Evolutionary conservation across 148 eudicot species (phyloP), one percentile per base, ranked within the genome.

Genomic region (Rhododendron ovatum): DNA sequence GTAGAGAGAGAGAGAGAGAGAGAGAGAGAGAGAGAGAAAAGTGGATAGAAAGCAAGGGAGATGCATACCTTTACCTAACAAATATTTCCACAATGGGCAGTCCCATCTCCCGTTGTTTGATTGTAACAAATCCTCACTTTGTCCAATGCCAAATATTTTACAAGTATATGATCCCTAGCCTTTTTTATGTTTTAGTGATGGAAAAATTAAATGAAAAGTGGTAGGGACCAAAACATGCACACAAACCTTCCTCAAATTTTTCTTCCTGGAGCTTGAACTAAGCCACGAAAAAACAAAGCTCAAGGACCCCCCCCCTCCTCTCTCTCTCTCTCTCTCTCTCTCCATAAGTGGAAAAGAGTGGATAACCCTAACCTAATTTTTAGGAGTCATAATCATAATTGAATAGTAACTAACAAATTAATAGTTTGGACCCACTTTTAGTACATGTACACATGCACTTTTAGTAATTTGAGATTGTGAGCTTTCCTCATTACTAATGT

Each of bases 11-110:
- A 65, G 30, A 63, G 43, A 5, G 43, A 41, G 43, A 41, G 43
- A 41, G 43, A 41, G 43, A 39, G 43, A 5, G 43, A 41, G 43
- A 41, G 45, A 41, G 45, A 41, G 1, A 41, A 2, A 14, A 4
- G 76, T 71, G 76, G 37, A 30, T 30, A 28, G 39, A 71, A 71
- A 71, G 76, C 76, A 71, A 71, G 30, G 76, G 39, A 71, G 76
- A 71, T 71, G 39, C 30, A 26, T 30, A 12, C 76, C 76, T 71
- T 71, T 71, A 71, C 76, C 76, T 71, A 71, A 71, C 76, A 30
- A 71, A 71, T 71, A 30, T 71, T 71, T 71, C 75, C 76, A 71
- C 39, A 71, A 14, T 71, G 76, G 76, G 76, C 18, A 71, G 76
- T 71, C 76, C 76, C 76, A 71, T 71, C 37, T 71, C 39, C 76